Percentiles rank a stretch among this genome's conserved stretches.
These are phyloP conservation scores for Abrus precatorius DNA, from an alignment of 306 rosid genomes.

Conservation along the genomic window DNA sequence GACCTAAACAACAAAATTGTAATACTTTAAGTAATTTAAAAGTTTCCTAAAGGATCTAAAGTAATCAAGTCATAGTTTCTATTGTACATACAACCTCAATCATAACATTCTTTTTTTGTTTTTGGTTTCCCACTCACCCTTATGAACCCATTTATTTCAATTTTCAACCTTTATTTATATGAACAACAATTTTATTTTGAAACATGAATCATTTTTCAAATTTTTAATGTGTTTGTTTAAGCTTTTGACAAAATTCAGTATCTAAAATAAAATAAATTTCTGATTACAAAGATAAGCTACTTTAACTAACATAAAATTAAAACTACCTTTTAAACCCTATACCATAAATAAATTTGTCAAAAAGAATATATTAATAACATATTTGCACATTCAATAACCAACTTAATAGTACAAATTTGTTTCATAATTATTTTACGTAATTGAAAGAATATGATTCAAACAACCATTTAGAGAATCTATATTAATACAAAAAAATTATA, in stretches of 20 bases:
- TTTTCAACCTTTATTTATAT: background rate
- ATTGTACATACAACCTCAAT: background rate
- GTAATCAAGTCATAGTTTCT: background rate
- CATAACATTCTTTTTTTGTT: background rate
- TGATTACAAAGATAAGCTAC: too few relatives aligned
- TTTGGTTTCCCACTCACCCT: background rate
- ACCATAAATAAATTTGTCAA: background rate
- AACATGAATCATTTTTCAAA: background rate
- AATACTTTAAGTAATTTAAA: background rate
- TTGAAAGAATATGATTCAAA: background rate
- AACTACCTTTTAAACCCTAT: too few relatives aligned
- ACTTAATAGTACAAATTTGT: background rate
- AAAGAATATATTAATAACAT: background rate
- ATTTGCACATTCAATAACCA: background rate
- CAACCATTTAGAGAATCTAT: background rate
- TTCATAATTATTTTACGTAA: background rate
- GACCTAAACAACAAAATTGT: background rate
- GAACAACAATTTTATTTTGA: background rate
- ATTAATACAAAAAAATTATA: background rate
- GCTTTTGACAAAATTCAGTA: too few relatives aligned
- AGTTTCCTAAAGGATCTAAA: background rate
- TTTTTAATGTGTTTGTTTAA: too few relatives aligned
- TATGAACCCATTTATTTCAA: too few relatives aligned
- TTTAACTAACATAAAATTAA: too few relatives aligned
- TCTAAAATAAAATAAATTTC: too few relatives aligned